Percentiles rank a stretch among this genome's conserved stretches.
Conservation (phyloP, 1,284 basidiomycete species). For the Ceratobasidium sp. region DNA sequence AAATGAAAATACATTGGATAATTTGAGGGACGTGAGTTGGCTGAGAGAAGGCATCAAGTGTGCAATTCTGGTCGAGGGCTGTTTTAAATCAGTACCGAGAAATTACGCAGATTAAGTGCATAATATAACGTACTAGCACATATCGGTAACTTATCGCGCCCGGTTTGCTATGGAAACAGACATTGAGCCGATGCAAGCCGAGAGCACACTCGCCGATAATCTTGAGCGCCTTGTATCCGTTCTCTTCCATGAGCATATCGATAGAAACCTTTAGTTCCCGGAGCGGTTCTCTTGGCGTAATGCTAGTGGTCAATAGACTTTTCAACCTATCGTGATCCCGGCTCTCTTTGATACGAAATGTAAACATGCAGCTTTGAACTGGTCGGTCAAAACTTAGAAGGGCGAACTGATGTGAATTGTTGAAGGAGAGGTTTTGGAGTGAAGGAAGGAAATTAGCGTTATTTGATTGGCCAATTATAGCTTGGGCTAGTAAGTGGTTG, state of each 20-base stretch:
- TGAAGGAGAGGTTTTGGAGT: constrained; percentile 33
- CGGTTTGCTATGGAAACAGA: constrained; percentile 6
- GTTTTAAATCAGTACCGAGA: not conserved
- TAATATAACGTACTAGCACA: not conserved
- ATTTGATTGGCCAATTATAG: constrained; percentile 6
- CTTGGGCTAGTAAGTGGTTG: not conserved
- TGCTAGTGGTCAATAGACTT: not conserved
- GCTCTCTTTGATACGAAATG: constrained; percentile 3
- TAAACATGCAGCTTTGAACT: constrained; percentile 15
- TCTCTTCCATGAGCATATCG: not conserved
- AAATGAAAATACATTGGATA: constrained; percentile 11
- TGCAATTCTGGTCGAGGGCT: not conserved
- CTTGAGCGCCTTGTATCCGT: constrained; percentile 3
- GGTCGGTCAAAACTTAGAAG: not conserved
- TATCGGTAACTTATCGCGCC: no score
- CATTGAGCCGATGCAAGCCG: not conserved
- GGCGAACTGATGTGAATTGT: constrained; percentile 19
- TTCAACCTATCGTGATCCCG: constrained; percentile 3
- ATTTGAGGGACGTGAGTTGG: constrained; percentile 21
- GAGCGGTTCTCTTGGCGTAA: not conserved
- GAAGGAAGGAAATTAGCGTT: constrained; percentile 27
- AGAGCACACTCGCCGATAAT: constrained; percentile 5
- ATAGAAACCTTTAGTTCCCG: constrained; percentile 14
- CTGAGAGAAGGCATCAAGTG: not conserved
- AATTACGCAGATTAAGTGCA: not conserved